A percentile compares a stretch with the other conserved stretches of the same genome.
Conservation (phyloP, 257 asterid species). For the Sherardia arvensis region DNA sequence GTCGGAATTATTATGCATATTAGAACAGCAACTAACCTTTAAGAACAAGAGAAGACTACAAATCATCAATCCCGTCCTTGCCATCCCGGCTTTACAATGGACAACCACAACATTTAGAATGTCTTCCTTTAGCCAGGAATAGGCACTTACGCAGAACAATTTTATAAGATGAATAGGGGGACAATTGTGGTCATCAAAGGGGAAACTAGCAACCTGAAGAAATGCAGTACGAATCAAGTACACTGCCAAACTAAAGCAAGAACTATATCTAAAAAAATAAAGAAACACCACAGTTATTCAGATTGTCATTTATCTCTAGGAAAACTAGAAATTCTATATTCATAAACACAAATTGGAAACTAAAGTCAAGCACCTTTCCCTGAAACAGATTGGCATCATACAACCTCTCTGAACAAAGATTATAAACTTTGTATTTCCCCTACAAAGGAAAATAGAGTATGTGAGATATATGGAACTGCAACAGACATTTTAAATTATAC, state of each 20-base stretch:
- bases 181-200: constrained; percentile 95
- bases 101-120: constrained; percentile 92
- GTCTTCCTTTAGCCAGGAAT: constrained; percentile 93
- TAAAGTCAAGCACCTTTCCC: constrained; percentile 56
- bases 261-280: not conserved
- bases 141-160: constrained; percentile 91
- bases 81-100: constrained; percentile 99
- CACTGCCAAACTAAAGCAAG: not conserved
- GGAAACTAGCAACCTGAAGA: constrained; percentile 90
- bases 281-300: not conserved
- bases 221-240: constrained; percentile 16
- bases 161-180: constrained; percentile 89
- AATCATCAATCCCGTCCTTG: constrained; percentile 96
- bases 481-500: not conserved
- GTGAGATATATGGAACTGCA: not conserved
- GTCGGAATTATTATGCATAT: constrained; percentile 10
- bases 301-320: not conserved
- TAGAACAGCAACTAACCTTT: constrained; percentile 47
- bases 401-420: constrained; percentile 95
- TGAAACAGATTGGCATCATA: constrained; percentile 90
- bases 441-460: constrained; percentile 19
- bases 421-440: constrained; percentile 94
- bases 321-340: not conserved
- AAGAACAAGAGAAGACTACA: constrained; percentile 92
- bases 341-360: not conserved